Percentiles rank a stretch among this genome's conserved stretches.
phyloP scores from a whole-genome alignment of 805 yeast genomes.

The Metschnikowia baotianmanensis region DNA sequence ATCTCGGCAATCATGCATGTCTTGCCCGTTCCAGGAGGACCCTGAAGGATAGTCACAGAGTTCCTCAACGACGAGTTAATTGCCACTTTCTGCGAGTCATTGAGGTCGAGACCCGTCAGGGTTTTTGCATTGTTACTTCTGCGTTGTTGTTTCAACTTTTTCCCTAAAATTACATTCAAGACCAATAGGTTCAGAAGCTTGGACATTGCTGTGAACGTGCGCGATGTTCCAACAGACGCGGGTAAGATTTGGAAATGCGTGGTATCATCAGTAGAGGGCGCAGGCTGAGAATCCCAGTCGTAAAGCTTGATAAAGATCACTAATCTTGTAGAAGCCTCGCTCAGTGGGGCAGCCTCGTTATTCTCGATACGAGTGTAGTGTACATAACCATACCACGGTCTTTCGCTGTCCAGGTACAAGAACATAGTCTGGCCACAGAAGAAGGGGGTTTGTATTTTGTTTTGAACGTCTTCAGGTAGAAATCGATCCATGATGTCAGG shows the following conservation, averaged over 20 bases:
- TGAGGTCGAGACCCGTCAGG: conserved; percentile 49
- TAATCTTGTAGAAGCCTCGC: neutral
- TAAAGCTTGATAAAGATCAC: neutral
- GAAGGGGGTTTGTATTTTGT: neutral
- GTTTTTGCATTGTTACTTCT: too few species aligned
- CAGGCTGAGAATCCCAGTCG: neutral
- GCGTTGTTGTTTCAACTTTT: too few species aligned
- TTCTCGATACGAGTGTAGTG: neutral
- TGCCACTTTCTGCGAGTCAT: conserved; percentile 76
- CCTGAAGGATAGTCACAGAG: conserved; percentile 46
- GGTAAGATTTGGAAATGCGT: conserved; percentile 1
- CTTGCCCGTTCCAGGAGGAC: conserved; percentile 93
- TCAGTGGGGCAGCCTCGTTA: neutral
- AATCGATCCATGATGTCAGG: neutral
- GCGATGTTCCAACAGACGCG: neutral
- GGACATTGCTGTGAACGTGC: conserved; percentile 1
- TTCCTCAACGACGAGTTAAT: conserved; percentile 35
- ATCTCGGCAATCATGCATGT: conserved; percentile 91
- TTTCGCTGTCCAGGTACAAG: neutral
- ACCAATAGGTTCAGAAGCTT: neutral
- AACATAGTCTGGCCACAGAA: conserved; percentile 2
- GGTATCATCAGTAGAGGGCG: neutral
- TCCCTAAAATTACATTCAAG: neutral
- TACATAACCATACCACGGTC: conserved; percentile 1
- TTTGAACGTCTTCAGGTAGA: neutral